Evolutionary conservation across 2,329 filamentous ascomycete genomes (phyloP).

Genomic region (Gliomastix tumulicola): DNA sequence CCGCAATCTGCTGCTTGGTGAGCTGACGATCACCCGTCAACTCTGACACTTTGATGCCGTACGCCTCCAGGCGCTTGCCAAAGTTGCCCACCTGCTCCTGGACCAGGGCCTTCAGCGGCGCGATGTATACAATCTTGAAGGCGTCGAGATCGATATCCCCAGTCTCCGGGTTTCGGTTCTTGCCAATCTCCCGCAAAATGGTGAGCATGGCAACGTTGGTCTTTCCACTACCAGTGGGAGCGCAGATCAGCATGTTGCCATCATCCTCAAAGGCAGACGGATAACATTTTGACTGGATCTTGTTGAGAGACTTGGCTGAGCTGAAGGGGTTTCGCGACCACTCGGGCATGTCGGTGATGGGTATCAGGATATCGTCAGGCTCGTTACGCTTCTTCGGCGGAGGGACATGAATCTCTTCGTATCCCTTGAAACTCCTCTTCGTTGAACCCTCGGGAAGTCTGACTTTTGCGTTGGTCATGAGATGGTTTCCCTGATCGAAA

Average conservation of each 20-base stretch:
- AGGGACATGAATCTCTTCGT: constrained; percentile 96
- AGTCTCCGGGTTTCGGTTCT: constrained; percentile 80
- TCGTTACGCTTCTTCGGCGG: constrained; percentile 83
- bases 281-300: constrained; percentile 91
- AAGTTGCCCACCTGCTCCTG: constrained; percentile 99
- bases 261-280: constrained; percentile 88
- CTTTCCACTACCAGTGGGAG: constrained; percentile 94
- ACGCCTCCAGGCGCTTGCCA: constrained; percentile 81
- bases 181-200: constrained; percentile 93
- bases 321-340: constrained; percentile 88
- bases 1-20: constrained; percentile 96
- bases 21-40: constrained; percentile 95
- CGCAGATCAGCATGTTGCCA: constrained; percentile 96
- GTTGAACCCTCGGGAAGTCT: constrained; percentile 90
- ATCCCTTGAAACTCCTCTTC: constrained; percentile 93
- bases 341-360: constrained; percentile 81
- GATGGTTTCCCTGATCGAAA: constrained; percentile 95
- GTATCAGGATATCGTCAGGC: constrained; percentile 72
- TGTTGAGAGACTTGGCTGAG: constrained; percentile 79
- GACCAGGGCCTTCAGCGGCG: constrained; percentile 88
- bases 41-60: constrained; percentile 90
- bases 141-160: constrained; percentile 94
- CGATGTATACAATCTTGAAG: constrained; percentile 98
- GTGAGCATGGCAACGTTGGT: constrained; percentile 98
- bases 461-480: constrained; percentile 99